A percentile compares a stretch with the other conserved stretches of the same genome.
phyloP scores from a whole-genome alignment of 805 yeast species.

The Blastobotrys peoriensis region DNA sequence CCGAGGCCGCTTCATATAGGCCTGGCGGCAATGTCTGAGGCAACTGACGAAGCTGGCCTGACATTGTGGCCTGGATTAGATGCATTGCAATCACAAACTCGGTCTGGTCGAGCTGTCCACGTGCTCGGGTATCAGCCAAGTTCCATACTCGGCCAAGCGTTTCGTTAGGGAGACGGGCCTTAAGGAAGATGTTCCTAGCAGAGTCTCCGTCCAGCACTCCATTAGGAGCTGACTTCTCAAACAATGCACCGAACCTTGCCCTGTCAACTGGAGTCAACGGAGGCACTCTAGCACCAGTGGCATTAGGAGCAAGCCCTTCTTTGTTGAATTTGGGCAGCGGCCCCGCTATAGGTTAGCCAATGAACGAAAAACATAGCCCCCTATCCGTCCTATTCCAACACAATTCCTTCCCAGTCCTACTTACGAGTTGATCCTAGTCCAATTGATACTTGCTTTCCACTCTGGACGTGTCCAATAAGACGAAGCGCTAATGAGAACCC shows the following conservation, averaged over 20 bases:
- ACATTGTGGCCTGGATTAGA: constrained; percentile 74
- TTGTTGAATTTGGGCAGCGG: constrained; percentile 24
- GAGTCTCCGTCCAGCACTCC: constrained; percentile 65
- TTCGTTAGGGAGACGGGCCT: constrained; percentile 77
- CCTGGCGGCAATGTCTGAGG: constrained; percentile 42
- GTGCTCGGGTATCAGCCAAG: constrained; percentile 68
- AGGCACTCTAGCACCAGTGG: constrained; percentile 24
- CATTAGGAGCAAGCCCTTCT: constrained; percentile 2
- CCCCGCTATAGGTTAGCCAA: constrained; percentile 24
- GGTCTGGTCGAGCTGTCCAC: constrained; percentile 64
- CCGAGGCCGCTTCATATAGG: constrained; percentile 32
- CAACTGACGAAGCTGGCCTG: constrained; percentile 56
- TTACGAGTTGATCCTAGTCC: constrained; percentile 37
- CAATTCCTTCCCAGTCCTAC: constrained; percentile 3
- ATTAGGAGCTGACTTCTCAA: constrained; percentile 56
- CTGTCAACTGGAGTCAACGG: constrained; percentile 31
- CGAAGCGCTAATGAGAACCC: constrained; percentile 86
- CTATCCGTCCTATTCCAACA: not conserved
- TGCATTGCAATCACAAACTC: constrained; percentile 94
- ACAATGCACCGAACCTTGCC: constrained; percentile 40
- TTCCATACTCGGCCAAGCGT: constrained; percentile 85
- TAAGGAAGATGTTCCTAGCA: constrained; percentile 81
- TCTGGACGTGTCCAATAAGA: constrained; percentile 80
- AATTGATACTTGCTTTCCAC: constrained; percentile 53
- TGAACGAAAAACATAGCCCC: too few species aligned